These are phyloP conservation scores for Pseudocercospora ulei DNA, from an alignment of 2,329 filamentous ascomycete genomes.

Conservation along the genomic window DNA sequence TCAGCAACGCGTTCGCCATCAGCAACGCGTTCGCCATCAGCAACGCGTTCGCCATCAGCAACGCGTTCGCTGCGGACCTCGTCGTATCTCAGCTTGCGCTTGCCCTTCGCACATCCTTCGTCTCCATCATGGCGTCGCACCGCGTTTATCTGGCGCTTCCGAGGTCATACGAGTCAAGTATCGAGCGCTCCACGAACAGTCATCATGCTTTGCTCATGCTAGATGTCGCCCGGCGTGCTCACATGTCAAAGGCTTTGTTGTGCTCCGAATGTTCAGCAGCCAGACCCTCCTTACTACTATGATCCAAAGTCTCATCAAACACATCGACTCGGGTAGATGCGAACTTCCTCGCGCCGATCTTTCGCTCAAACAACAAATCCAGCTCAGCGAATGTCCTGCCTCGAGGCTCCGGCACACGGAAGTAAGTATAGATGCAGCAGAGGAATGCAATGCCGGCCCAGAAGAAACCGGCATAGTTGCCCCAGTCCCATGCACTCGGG, in stretches of 20 bases:
- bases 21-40: too few relatives aligned
- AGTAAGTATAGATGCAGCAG: slow-evolving; percentile 73
- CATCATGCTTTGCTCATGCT: too few relatives aligned
- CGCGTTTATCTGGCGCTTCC: too few relatives aligned
- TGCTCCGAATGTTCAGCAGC: slow-evolving; percentile 17
- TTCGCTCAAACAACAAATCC: slow-evolving; percentile 70
- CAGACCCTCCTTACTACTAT: slow-evolving; percentile 20
- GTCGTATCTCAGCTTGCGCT: too few relatives aligned
- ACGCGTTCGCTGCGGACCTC: too few relatives aligned
- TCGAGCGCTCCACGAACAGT: too few relatives aligned
- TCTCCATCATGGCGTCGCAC: too few relatives aligned
- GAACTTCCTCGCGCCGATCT: slow-evolving; percentile 64
- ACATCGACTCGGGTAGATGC: slow-evolving; percentile 49
- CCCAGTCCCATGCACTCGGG: slow-evolving; percentile 76
- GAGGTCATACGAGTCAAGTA: too few relatives aligned
- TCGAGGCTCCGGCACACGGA: slow-evolving; percentile 66
- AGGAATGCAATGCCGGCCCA: slow-evolving; percentile 72
- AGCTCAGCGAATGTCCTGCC: slow-evolving; percentile 79
- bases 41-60: too few relatives aligned
- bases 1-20: too few relatives aligned
- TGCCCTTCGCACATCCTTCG: too few relatives aligned
- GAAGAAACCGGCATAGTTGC: slow-evolving; percentile 73
- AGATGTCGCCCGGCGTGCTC: too few relatives aligned
- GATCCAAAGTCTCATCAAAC: slow-evolving; percentile 40
- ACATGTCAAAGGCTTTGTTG: slow-evolving; percentile 6